A percentile compares a stretch with the other conserved stretches of the same genome.
Conservation (phyloP, 1,284 basidiomycete species). For the Sanghuangporus sanghuang region DNA sequence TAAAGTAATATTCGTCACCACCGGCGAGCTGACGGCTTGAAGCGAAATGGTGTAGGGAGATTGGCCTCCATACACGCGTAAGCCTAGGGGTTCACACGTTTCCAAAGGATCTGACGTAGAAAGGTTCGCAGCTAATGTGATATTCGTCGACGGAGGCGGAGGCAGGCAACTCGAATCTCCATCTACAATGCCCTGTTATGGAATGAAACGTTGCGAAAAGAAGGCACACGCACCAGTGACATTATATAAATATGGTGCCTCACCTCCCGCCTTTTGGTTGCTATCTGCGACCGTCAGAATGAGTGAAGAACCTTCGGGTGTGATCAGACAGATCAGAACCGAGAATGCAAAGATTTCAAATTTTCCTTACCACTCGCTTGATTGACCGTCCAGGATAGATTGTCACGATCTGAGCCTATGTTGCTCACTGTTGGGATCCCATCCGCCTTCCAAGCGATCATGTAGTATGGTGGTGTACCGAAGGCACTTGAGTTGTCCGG, state of each 20-base stretch:
- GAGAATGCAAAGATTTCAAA: neutral
- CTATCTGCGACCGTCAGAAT: constrained; percentile 42
- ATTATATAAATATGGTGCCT: constrained; percentile 30
- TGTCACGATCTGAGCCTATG: constrained; percentile 34
- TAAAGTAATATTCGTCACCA: constrained; percentile 41
- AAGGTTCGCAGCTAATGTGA: constrained; percentile 39
- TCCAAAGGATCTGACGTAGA: constrained; percentile 29
- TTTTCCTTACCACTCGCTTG: constrained; percentile 36
- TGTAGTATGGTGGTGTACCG: constrained; percentile 43
- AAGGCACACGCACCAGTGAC: constrained; percentile 29
- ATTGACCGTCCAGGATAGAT: constrained; percentile 39
- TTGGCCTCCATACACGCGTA: constrained; percentile 40
- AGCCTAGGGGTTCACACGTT: constrained; percentile 44
- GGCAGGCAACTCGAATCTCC: constrained; percentile 9
- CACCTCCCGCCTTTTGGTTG: constrained; percentile 36
- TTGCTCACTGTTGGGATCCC: constrained; percentile 36
- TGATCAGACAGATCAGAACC: neutral
- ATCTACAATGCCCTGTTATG: constrained; percentile 2
- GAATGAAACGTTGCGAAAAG: neutral
- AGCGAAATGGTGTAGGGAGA: constrained; percentile 45
- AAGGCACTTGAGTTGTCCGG: constrained; percentile 5
- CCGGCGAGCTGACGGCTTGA: constrained; percentile 33
- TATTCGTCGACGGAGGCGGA: constrained; percentile 20
- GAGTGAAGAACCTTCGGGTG: constrained; percentile 34
- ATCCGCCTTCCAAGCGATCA: constrained; percentile 39